A percentile compares a stretch with the other conserved stretches of the same genome.
Evolutionary conservation across 306 rosid species (phyloP).

Genomic region (Gillenia trifoliata): DNA sequence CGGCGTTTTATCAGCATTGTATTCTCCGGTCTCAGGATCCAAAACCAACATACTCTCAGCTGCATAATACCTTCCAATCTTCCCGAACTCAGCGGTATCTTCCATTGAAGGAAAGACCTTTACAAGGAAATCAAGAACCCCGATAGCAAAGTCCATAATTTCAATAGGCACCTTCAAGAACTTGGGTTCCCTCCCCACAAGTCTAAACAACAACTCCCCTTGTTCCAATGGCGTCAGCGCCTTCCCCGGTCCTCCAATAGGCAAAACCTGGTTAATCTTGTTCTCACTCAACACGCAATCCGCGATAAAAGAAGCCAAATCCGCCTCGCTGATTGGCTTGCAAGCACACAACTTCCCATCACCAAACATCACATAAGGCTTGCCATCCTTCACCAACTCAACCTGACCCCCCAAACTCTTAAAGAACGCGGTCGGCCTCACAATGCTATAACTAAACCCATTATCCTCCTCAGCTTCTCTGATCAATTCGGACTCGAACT

Average conservation of each 20-base stretch:
- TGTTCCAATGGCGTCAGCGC: constrained; percentile 90
- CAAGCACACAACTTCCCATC: constrained; percentile 95
- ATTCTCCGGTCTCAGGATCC: constrained; percentile 86
- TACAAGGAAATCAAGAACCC: constrained; percentile 65
- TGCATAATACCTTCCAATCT: constrained; percentile 95
- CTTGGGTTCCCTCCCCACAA: constrained; percentile 74
- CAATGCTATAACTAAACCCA: constrained; percentile 75
- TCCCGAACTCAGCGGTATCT: constrained; percentile 91
- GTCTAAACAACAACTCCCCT: constrained; percentile 78
- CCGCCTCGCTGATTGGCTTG: constrained; percentile 81
- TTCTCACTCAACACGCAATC: constrained; percentile 72
- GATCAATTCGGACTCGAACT: constrained; percentile 75
- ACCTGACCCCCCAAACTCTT: constrained; percentile 98
- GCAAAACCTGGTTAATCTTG: constrained; percentile 64
- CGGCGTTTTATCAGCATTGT: constrained; percentile 85
- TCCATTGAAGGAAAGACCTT: constrained; percentile 78
- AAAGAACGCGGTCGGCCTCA: constrained; percentile 94
- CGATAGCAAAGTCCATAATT: constrained; percentile 88
- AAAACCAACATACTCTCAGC: constrained; percentile 89
- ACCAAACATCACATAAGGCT: constrained; percentile 99
- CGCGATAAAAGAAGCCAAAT: constrained; percentile 85
- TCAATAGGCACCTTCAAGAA: constrained; percentile 90
- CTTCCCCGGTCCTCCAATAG: constrained; percentile 89
- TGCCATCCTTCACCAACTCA: constrained; percentile 95
- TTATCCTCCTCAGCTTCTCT: constrained; percentile 47